phyloP scores from a whole-genome alignment of 495 filamentous ascomycete species.

The Xylaria scruposa region DNA sequence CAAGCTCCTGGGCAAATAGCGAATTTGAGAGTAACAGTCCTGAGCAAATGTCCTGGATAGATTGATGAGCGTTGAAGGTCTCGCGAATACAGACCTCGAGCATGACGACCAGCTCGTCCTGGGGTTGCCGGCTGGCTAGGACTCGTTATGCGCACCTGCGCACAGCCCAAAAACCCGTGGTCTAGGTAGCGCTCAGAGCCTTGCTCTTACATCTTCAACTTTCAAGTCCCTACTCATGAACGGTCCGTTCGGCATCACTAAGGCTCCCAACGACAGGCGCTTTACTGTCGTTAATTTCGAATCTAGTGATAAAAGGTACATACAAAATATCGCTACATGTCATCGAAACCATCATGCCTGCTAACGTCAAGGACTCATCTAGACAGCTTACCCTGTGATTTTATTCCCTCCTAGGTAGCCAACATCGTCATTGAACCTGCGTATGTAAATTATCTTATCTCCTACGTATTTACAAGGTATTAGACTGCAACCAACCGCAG shows the following conservation, averaged over 20 bases:
- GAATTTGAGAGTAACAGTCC: not conserved
- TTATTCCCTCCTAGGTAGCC: not conserved
- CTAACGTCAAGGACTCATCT: not conserved
- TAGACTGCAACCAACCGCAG: not conserved
- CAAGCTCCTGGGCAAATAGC: not conserved
- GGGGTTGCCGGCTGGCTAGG: not conserved
- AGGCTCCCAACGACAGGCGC: not conserved
- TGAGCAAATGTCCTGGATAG: conserved; percentile 15
- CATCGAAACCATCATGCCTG: not conserved
- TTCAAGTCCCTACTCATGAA: not conserved
- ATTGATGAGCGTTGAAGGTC: not conserved
- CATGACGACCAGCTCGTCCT: not conserved
- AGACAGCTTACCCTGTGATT: not conserved
- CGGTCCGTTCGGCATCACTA: not conserved
- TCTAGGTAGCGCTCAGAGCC: not conserved
- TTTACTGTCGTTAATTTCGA: not conserved
- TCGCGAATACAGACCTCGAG: not conserved
- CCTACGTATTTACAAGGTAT: not conserved
- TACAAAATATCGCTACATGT: not conserved
- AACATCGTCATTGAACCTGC: not conserved
- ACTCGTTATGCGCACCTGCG: conserved; percentile 13
- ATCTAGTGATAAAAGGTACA: not conserved
- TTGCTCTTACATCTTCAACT: not conserved
- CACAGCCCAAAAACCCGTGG: not conserved
- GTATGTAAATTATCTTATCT: not conserved